Evolutionary conservation across 768 basidiomycete genomes (phyloP), one percentile per base, ranked within the genome.

Genomic region (Gymnopilus junonius): DNA sequence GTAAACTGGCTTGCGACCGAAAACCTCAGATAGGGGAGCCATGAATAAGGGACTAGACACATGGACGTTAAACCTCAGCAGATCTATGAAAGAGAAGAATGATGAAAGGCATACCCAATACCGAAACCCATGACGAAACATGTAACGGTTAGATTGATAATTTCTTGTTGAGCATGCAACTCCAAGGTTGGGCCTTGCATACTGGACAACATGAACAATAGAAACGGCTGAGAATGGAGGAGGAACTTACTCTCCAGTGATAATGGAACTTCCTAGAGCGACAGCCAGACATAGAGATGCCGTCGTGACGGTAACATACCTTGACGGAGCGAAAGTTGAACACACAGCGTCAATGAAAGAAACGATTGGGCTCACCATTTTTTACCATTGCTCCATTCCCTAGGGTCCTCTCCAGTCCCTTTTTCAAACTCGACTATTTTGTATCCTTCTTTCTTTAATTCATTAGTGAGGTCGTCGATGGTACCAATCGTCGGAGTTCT

Each of bases 81-180:
- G 27, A n/a, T 14, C 42, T 62, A 64, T 15, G 60, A 67, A 62
- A 59, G 71, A 25, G 59, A 23, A 10, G 8, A 17, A 46, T 14
- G 23, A n/a, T 6, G 15, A 12, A 29, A 20, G 17, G 69, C 73
- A 1, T 60, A 79, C 70, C 80, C 81, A 56, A 79, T 71, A 32
- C 79, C 78, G 63, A 77, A 80, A 20, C 80, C 80, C 53, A 80
- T 76, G 25, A 82, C 79, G 59, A 81, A 82, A 42, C 75, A 76
- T 8, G 80, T 77, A 8, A 80, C 78, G 3, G 78, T 78, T n/a
- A 82, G 71, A 61, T 80, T 79, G 54, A 76, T 71, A 27, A 81
- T 74, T 55, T 76, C 76, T 66, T 78, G 76, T 4, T 71, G 69
- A 12, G 72, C 75, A 37, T 74, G 67, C 25, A 80, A 66, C 4